These are phyloP conservation scores for Epichloe bromicola DNA, from an alignment of 2,329 filamentous ascomycete genomes.

Conservation along the genomic window DNA sequence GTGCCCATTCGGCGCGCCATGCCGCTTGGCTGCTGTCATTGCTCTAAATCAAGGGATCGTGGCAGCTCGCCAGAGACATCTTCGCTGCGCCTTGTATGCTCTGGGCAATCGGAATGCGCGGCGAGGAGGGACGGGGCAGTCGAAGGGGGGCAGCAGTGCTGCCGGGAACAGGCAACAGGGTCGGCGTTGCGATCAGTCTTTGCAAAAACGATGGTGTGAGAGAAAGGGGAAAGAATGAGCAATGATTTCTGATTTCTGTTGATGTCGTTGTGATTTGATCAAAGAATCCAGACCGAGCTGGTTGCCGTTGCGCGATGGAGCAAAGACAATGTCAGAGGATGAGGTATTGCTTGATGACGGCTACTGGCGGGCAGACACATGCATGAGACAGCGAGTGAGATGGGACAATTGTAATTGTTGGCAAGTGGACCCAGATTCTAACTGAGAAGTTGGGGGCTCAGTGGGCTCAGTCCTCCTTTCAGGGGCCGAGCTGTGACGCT, in stretches of 20 bases:
- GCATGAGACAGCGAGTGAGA: not conserved
- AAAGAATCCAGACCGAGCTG: not conserved
- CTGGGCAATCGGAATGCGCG: not conserved
- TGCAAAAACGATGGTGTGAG: not conserved
- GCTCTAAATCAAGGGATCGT: conserved; percentile 9
- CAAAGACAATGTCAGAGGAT: not conserved
- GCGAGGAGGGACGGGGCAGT: not conserved
- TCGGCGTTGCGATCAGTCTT: not conserved
- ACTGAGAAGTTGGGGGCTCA: too few relatives aligned
- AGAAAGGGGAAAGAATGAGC: not conserved
- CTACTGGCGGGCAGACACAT: not conserved
- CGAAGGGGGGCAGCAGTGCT: not conserved
- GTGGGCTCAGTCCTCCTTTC: too few relatives aligned
- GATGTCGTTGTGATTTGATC: not conserved
- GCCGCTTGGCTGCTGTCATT: conserved; percentile 20
- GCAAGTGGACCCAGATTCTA: too few relatives aligned
- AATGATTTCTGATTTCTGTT: not conserved
- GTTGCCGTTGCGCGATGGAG: not conserved
- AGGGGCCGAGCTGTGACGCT: too few relatives aligned
- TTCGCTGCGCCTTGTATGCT: not conserved
- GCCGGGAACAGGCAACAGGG: not conserved
- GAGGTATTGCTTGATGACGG: not conserved
- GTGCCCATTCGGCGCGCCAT: conserved; percentile 17
- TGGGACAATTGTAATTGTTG: too few relatives aligned
- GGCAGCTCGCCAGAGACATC: conserved; percentile 7